These are phyloP conservation scores for Pleurotus salmoneostramineus DNA, from an alignment of 768 basidiomycete species.

Conservation along the genomic window DNA sequence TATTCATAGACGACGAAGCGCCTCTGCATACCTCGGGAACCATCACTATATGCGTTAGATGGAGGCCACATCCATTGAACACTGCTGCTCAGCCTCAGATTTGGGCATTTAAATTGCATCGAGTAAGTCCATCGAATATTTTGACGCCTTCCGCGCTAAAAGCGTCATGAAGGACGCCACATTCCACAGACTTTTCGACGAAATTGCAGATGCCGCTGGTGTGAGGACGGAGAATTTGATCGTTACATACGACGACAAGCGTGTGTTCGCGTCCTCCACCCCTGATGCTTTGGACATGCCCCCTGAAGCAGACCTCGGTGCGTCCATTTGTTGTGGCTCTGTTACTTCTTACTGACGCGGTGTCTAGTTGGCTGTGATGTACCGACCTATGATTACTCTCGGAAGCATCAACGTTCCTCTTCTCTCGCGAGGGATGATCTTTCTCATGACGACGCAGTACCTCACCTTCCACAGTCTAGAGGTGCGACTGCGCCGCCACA, in stretches of 20 bases:
- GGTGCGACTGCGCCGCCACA: background rate
- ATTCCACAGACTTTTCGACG: slow-evolving; percentile 63
- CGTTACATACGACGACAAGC: slow-evolving; percentile 56
- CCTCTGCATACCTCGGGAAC: slow-evolving; percentile 26
- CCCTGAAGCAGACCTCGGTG: slow-evolving; percentile 65
- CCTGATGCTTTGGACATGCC: slow-evolving; percentile 65
- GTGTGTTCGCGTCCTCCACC: slow-evolving; percentile 66
- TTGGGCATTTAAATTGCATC: slow-evolving; percentile 55
- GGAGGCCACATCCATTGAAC: slow-evolving; percentile 63
- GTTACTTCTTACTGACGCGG: background rate
- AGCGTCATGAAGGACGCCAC: slow-evolving; percentile 48
- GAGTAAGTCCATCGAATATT: slow-evolving; percentile 35
- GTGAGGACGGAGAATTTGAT: slow-evolving; percentile 51
- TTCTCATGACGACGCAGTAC: slow-evolving; percentile 15
- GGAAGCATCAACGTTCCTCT: slow-evolving; percentile 15
- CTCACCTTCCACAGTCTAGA: background rate
- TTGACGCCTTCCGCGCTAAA: background rate
- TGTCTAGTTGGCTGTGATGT: slow-evolving; percentile 62
- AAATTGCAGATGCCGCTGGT: slow-evolving; percentile 55
- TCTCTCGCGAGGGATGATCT: slow-evolving; percentile 3
- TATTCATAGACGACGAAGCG: slow-evolving; percentile 24
- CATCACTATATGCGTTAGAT: slow-evolving; percentile 54
- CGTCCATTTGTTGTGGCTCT: slow-evolving; percentile 13
- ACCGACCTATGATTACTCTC: slow-evolving; percentile 60
- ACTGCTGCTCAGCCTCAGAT: slow-evolving; percentile 28